These are phyloP conservation scores for Hortiboletus flavorubellus DNA, from an alignment of 768 basidiomycete species.

Conservation along the genomic window DNA sequence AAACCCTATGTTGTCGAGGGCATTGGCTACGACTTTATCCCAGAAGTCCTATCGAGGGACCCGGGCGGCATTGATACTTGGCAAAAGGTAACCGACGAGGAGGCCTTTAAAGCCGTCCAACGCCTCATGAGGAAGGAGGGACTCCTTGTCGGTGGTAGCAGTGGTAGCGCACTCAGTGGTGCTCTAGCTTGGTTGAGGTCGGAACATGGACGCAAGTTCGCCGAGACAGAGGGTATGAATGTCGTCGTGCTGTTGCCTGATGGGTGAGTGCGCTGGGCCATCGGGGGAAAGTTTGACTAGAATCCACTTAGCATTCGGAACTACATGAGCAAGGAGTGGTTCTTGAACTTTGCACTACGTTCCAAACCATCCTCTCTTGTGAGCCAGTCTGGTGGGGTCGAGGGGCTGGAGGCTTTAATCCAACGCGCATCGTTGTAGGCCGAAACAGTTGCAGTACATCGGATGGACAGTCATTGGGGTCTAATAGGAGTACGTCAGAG, in stretches of 20 bases:
- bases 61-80: conserved; percentile 61
- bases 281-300: neutral
- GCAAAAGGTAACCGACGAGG: conserved; percentile 83
- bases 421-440: conserved; percentile 7
- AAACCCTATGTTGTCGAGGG: conserved; percentile 80
- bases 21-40: conserved; percentile 95
- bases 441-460: neutral
- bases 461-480: neutral
- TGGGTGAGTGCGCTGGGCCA: conserved; percentile 51
- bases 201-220: conserved; percentile 59
- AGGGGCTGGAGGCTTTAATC: conserved; percentile 1
- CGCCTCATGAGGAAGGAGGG: conserved; percentile 81
- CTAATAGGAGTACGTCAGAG: neutral
- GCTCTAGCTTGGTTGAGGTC: conserved; percentile 75
- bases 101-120: conserved; percentile 73
- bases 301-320: conserved; percentile 66
- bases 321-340: conserved; percentile 95
- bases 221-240: conserved; percentile 70
- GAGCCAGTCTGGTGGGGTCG: neutral
- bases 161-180: conserved; percentile 81
- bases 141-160: conserved; percentile 90
- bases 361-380: conserved; percentile 49
- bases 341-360: conserved; percentile 64
- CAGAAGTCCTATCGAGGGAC: conserved; percentile 76
- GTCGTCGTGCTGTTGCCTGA: conserved; percentile 90